These are phyloP conservation scores for Agrocybe pediades DNA, from an alignment of 768 basidiomycete species.

Conservation along the genomic window DNA sequence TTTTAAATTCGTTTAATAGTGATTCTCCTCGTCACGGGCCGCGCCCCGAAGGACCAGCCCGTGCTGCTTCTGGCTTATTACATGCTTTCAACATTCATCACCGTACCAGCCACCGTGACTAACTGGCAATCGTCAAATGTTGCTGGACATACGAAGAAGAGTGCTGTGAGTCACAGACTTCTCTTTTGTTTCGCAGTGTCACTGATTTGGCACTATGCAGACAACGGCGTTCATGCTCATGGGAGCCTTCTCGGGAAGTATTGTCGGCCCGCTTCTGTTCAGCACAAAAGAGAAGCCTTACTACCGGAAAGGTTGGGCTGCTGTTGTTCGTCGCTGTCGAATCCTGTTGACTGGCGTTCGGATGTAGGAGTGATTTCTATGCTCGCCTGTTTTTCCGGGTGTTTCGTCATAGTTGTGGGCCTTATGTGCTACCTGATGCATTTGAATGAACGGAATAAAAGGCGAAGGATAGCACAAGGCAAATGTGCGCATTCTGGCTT, in stretches of 20 bases:
- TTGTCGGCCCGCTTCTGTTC: slow-evolving; percentile 18
- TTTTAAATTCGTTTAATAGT: slow-evolving; percentile 10
- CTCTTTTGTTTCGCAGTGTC: neutral
- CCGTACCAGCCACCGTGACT: slow-evolving; percentile 26
- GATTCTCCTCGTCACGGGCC: slow-evolving; percentile 25
- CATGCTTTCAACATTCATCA: slow-evolving; percentile 22
- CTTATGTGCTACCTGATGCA: slow-evolving; percentile 12
- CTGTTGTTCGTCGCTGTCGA: too few species aligned
- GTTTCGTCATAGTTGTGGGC: slow-evolving; percentile 2
- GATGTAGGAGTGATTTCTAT: slow-evolving; percentile 14
- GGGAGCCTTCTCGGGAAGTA: slow-evolving; percentile 10
- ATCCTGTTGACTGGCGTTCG: neutral
- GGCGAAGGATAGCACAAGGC: slow-evolving; percentile 15
- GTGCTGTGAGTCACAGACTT: slow-evolving; percentile 5
- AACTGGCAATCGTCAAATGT: slow-evolving; percentile 38
- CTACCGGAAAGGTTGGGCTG: slow-evolving; percentile 13
- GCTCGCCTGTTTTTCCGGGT: slow-evolving; percentile 10
- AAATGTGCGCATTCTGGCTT: slow-evolving; percentile 11
- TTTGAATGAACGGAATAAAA: slow-evolving; percentile 15
- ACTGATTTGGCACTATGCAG: neutral
- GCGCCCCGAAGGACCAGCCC: slow-evolving; percentile 24
- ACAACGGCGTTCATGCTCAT: slow-evolving; percentile 12
- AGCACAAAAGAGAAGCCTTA: slow-evolving; percentile 15
- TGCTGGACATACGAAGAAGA: slow-evolving; percentile 26
- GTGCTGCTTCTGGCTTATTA: slow-evolving; percentile 32